These are phyloP conservation scores for Chrysoporthe austroafricana DNA, from an alignment of 2,329 filamentous ascomycete genomes.

Conservation along the genomic window DNA sequence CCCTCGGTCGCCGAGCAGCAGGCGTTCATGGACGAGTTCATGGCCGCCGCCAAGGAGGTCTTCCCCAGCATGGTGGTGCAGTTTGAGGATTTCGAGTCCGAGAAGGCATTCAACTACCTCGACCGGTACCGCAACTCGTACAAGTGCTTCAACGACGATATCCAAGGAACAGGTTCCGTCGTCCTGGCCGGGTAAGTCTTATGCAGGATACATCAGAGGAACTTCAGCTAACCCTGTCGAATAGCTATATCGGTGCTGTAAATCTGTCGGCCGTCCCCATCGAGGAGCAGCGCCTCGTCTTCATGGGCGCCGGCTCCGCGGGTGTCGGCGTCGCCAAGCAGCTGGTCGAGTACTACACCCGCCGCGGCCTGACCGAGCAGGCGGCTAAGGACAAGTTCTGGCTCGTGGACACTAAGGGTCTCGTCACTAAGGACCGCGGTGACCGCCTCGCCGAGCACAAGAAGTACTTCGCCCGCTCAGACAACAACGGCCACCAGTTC, in stretches of 20 bases:
- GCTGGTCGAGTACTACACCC: conserved; percentile 95
- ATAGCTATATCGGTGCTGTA: conserved; percentile 69
- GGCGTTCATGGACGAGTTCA: conserved; percentile 96
- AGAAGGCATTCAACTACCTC: conserved; percentile 87
- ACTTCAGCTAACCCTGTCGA: conserved; percentile 55
- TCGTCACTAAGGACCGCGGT: conserved; percentile 90
- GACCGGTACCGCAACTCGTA: conserved; percentile 86
- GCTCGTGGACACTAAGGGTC: conserved; percentile 95
- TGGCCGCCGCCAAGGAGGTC: conserved; percentile 82
- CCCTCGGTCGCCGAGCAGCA: conserved; percentile 77
- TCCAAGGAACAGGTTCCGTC: conserved; percentile 95
- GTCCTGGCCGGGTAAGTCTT: conserved; percentile 75
- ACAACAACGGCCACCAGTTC: conserved; percentile 71
- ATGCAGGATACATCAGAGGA: neutral
- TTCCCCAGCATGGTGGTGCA: conserved; percentile 75
- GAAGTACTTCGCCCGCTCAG: conserved; percentile 68
- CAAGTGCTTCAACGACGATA: conserved; percentile 98
- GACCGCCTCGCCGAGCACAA: conserved; percentile 93
- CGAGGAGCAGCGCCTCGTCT: conserved; percentile 91
- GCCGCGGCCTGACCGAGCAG: conserved; percentile 85
- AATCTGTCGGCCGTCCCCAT: conserved; percentile 84
- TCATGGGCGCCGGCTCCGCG: conserved; percentile 93
- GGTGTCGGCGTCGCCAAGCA: conserved; percentile 98
- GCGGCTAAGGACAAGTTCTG: conserved; percentile 91
- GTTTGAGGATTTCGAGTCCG: conserved; percentile 97